phyloP scores from a whole-genome alignment of 2,329 filamentous ascomycete genomes.

The Sarocladium oryzae region DNA sequence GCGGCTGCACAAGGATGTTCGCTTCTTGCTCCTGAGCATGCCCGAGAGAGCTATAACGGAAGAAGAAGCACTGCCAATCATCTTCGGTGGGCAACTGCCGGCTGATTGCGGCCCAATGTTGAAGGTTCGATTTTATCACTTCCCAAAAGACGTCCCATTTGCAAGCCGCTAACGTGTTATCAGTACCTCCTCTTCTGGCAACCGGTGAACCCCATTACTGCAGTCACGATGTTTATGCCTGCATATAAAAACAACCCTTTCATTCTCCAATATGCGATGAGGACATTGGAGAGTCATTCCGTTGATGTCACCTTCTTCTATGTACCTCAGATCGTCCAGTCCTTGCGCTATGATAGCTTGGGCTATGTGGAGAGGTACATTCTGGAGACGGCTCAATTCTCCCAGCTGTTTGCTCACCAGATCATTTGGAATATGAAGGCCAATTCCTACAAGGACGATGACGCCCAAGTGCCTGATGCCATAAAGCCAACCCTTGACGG shows the following conservation, averaged over 20 bases:
- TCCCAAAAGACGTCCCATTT: not conserved
- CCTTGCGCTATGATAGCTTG: slow-evolving; percentile 82
- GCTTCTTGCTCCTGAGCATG: slow-evolving; percentile 72
- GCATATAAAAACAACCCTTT: slow-evolving; percentile 87
- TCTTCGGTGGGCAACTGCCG: slow-evolving; percentile 72
- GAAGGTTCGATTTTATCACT: slow-evolving; percentile 48
- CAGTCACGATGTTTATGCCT: slow-evolving; percentile 88
- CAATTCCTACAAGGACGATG: slow-evolving; percentile 96
- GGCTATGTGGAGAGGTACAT: slow-evolving; percentile 97
- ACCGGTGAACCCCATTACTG: slow-evolving; percentile 85
- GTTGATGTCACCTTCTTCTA: slow-evolving; percentile 99
- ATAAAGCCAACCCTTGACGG: slow-evolving; percentile 91
- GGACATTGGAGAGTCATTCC: slow-evolving; percentile 85
- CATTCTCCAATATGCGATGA: slow-evolving; percentile 93
- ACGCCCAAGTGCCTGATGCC: slow-evolving; percentile 79
- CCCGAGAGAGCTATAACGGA: slow-evolving; percentile 77
- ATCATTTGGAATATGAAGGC: slow-evolving; percentile 99
- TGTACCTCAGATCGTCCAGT: slow-evolving; percentile 95
- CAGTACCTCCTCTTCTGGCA: slow-evolving; percentile 90
- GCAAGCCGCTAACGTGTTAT: not conserved
- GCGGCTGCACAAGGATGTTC: slow-evolving; percentile 67
- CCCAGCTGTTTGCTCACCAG: slow-evolving; percentile 97
- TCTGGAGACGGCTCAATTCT: slow-evolving; percentile 91
- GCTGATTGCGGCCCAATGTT: slow-evolving; percentile 72
- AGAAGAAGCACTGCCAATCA: slow-evolving; percentile 73